Percentiles rank a stretch among this genome's conserved stretches.
Evolutionary conservation across 2,329 filamentous ascomycete species (phyloP).

Genomic region (Cladosporium colombiae): DNA sequence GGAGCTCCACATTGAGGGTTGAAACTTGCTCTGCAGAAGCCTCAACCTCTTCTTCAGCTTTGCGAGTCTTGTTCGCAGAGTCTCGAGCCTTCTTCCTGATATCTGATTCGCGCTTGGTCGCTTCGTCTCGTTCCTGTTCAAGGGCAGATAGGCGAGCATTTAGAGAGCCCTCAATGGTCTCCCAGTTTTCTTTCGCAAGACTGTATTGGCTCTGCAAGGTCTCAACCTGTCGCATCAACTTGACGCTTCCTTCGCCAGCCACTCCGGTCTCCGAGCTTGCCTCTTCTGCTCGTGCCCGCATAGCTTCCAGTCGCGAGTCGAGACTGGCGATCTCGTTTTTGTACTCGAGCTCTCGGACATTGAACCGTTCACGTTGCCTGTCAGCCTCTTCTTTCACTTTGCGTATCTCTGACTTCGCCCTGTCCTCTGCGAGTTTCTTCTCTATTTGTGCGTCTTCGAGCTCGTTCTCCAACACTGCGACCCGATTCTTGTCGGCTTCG

Average conservation of each 20-base stretch:
- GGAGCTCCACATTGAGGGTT: conserved; percentile 64
- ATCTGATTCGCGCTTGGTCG: conserved; percentile 78
- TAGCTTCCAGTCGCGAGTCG: conserved; percentile 86
- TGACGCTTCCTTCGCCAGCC: conserved; percentile 58
- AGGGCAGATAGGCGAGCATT: conserved; percentile 73
- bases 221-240: conserved; percentile 89
- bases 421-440: conserved; percentile 72
- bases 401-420: conserved; percentile 66
- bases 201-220: conserved; percentile 94
- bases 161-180: conserved; percentile 86
- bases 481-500: conserved; percentile 62
- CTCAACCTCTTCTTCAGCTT: conserved; percentile 81
- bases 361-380: conserved; percentile 69
- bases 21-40: conserved; percentile 64
- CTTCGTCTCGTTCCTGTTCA: conserved; percentile 90
- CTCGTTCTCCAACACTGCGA: conserved; percentile 61
- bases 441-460: conserved; percentile 70
- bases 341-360: conserved; percentile 71
- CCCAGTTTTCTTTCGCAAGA: conserved; percentile 95
- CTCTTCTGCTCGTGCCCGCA: conserved; percentile 84
- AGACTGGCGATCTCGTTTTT: conserved; percentile 74
- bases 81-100: conserved; percentile 88
- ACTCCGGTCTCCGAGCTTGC: conserved; percentile 70
- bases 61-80: conserved; percentile 67
- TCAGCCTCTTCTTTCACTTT: conserved; percentile 73